phyloP scores from a whole-genome alignment of 306 rosid species.

The Luffa acutangula region DNA sequence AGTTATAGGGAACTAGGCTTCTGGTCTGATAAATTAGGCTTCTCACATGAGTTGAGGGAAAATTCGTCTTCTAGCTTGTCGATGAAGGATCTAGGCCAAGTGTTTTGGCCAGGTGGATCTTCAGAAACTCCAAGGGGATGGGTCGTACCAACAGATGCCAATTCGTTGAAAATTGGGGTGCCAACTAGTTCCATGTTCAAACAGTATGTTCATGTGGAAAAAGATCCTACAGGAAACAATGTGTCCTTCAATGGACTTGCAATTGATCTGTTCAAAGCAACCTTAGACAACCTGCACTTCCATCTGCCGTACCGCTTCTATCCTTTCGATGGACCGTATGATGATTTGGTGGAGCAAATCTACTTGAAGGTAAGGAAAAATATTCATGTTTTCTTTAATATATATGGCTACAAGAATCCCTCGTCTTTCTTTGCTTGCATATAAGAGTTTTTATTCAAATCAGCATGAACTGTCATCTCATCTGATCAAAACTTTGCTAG shows the following conservation, averaged over 20 bases:
- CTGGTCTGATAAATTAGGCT: constrained; percentile 33
- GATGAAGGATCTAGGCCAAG: constrained; percentile 25
- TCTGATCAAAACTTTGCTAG: background rate
- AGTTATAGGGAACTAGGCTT: constrained; percentile 33
- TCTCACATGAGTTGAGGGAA: constrained; percentile 12
- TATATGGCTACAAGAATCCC: background rate
- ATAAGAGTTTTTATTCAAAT: background rate
- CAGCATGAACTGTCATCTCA: background rate
- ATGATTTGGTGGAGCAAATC: constrained; percentile 29
- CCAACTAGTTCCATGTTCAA: constrained; percentile 20
- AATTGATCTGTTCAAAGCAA: constrained; percentile 25
- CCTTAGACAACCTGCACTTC: constrained; percentile 20
- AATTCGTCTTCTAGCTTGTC: constrained; percentile 7
- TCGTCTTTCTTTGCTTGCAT: background rate
- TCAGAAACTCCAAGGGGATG: constrained; percentile 32
- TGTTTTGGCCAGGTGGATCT: constrained; percentile 41
- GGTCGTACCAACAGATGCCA: constrained; percentile 10
- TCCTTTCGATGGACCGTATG: constrained; percentile 28
- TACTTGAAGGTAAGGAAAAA: constrained; percentile 5
- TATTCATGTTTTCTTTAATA: background rate
- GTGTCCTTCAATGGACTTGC: constrained; percentile 19
- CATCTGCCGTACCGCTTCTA: constrained; percentile 2
- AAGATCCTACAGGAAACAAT: background rate
- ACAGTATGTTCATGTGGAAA: constrained; percentile 14
- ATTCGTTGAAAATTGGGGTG: constrained; percentile 30